Evolutionary conservation across 345 rosid species (phyloP).

Genomic region (Hibiscus mutabilis): DNA sequence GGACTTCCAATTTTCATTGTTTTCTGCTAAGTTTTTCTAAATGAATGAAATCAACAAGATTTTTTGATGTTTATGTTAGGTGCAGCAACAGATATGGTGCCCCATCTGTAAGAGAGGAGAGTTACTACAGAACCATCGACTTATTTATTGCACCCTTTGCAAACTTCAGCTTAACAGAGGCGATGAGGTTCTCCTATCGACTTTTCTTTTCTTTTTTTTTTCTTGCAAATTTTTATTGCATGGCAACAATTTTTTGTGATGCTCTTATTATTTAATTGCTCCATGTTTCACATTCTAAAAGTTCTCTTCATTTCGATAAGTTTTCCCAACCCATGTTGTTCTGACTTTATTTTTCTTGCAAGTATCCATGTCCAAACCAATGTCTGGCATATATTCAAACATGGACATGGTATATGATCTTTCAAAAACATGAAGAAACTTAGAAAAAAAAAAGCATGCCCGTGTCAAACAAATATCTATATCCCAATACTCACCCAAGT

Average conservation of each 20-base stretch:
- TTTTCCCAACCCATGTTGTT: not conserved
- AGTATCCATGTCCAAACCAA: not conserved
- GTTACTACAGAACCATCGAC: constrained; percentile 50
- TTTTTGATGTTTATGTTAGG: constrained; percentile 32
- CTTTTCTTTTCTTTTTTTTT: not conserved
- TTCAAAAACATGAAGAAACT: not conserved
- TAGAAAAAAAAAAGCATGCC: not conserved
- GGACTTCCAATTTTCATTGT: not conserved
- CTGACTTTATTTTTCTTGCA: not conserved
- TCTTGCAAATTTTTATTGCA: not conserved
- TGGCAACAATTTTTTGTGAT: not conserved
- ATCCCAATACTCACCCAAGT: not conserved
- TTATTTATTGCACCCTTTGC: constrained; percentile 60
- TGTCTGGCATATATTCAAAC: not conserved
- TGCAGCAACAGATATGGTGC: constrained; percentile 60
- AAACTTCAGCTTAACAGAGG: constrained; percentile 58
- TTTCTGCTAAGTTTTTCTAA: not conserved
- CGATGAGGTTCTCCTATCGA: constrained; percentile 37
- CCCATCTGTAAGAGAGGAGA: constrained; percentile 81
- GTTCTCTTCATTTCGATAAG: not conserved
- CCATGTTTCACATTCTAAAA: not conserved
- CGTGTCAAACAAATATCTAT: not conserved
- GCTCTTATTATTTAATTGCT: not conserved
- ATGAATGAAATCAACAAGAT: constrained; percentile 7
- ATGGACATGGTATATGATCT: not conserved